phyloP scores from a whole-genome alignment of 2,329 filamentous ascomycete species.

The Fusarium goolgardi region DNA sequence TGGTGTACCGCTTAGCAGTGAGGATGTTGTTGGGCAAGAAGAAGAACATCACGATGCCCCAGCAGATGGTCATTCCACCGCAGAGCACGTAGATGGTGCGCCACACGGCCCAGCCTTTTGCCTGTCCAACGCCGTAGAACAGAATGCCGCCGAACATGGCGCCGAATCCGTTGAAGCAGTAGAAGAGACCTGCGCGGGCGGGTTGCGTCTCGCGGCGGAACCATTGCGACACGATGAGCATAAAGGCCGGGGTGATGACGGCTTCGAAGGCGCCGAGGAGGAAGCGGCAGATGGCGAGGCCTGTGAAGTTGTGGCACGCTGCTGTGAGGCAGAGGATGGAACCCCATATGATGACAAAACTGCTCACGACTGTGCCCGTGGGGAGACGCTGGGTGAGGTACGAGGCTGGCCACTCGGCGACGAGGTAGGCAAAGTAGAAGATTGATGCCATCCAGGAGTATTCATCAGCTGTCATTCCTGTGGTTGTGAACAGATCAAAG shows the following conservation, averaged over 20 bases:
- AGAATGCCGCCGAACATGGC: slow-evolving; percentile 60
- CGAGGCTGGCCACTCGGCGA: slow-evolving; percentile 56
- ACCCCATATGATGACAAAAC: slow-evolving; percentile 53
- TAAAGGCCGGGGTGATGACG: slow-evolving; percentile 62
- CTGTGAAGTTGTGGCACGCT: slow-evolving; percentile 55
- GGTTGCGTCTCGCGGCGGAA: slow-evolving; percentile 60
- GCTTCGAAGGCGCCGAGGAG: slow-evolving; percentile 62
- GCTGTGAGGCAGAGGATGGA: slow-evolving; percentile 59
- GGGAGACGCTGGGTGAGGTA: slow-evolving; percentile 52
- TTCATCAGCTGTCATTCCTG: slow-evolving; percentile 58
- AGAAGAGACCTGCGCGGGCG: slow-evolving; percentile 57
- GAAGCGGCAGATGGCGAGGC: slow-evolving; percentile 59
- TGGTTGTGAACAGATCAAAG: slow-evolving; percentile 64
- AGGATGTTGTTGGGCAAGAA: slow-evolving; percentile 62
- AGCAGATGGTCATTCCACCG: slow-evolving; percentile 61
- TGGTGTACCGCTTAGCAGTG: slow-evolving; percentile 46
- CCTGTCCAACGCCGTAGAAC: slow-evolving; percentile 65
- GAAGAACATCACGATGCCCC: slow-evolving; percentile 58
- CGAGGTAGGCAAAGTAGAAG: slow-evolving; percentile 64
- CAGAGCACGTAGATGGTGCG: slow-evolving; percentile 66
- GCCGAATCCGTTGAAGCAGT: slow-evolving; percentile 58
- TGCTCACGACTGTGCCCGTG: slow-evolving; percentile 52
- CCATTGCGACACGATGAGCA: slow-evolving; percentile 64
- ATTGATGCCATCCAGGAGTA: slow-evolving; percentile 68
- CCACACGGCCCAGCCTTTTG: slow-evolving; percentile 60